These are phyloP conservation scores for Fraxinus baroniana DNA, from an alignment of 305 asterid species.

Conservation along the genomic window DNA sequence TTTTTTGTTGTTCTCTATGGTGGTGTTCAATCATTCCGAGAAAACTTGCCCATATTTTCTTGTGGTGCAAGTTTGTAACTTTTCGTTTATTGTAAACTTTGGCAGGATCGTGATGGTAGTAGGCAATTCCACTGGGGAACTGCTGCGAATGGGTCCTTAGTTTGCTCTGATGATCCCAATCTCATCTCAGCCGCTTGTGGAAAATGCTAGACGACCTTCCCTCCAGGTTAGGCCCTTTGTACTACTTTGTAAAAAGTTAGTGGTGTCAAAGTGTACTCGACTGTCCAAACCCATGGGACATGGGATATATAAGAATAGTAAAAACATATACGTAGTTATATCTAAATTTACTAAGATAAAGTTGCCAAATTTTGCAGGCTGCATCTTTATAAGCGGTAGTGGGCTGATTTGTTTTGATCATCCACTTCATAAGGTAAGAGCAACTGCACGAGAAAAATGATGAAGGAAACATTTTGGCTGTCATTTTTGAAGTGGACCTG, in stretches of 20 bases:
- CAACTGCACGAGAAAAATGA: slow-evolving; percentile 41
- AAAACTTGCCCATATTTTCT: not conserved
- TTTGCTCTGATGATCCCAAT: slow-evolving; percentile 60
- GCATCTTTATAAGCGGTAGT: slow-evolving; percentile 46
- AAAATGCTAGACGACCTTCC: slow-evolving; percentile 50
- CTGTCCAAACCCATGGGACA: not conserved
- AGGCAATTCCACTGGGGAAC: slow-evolving; percentile 72
- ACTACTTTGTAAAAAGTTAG: not conserved
- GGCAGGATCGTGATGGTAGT: slow-evolving; percentile 63
- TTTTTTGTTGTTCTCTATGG: not conserved
- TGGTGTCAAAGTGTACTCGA: not conserved
- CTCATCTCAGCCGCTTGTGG: slow-evolving; percentile 55
- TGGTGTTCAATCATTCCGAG: not conserved
- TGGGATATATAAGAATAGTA: too few species aligned
- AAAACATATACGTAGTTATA: not conserved
- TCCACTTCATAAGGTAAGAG: slow-evolving; percentile 57
- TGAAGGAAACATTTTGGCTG: slow-evolving; percentile 34
- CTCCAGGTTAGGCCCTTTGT: slow-evolving; percentile 44
- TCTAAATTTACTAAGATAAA: not conserved
- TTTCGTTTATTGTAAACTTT: not conserved
- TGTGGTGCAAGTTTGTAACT: not conserved
- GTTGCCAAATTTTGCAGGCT: slow-evolving; percentile 40
- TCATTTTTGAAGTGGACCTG: slow-evolving; percentile 57
- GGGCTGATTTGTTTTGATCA: slow-evolving; percentile 57
- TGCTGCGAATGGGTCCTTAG: slow-evolving; percentile 59